Evolutionary conservation across 2,329 filamentous ascomycete species (phyloP).

Genomic region (Ambrosiella cleistominuta): DNA sequence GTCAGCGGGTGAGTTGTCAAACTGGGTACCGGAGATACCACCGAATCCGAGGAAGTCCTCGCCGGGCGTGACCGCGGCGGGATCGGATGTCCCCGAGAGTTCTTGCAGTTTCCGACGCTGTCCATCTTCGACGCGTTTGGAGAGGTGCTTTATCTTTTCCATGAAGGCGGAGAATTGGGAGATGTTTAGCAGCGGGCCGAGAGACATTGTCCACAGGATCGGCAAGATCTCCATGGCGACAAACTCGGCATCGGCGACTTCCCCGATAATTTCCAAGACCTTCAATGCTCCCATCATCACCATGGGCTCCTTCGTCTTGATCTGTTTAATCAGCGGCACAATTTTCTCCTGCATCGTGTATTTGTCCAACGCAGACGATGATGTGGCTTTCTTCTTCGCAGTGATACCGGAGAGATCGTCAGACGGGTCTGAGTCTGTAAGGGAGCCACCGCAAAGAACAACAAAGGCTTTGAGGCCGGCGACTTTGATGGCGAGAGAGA

Average conservation of each 20-base stretch:
- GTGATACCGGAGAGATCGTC: slow-evolving; percentile 52
- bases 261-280: slow-evolving; percentile 69
- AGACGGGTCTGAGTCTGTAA: slow-evolving; percentile 28
- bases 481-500: slow-evolving; percentile 85
- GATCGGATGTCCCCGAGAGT: slow-evolving; percentile 43
- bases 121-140: slow-evolving; percentile 67
- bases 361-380: slow-evolving; percentile 75
- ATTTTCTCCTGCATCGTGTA: slow-evolving; percentile 98
- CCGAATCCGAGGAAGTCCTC: slow-evolving; percentile 58
- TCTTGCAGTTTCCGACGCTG: slow-evolving; percentile 80
- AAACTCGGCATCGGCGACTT: slow-evolving; percentile 72
- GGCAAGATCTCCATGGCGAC: slow-evolving; percentile 82
- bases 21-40: slow-evolving; percentile 42
- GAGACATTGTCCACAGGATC: slow-evolving; percentile 75
- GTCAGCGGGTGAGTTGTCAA: slow-evolving; percentile 29
- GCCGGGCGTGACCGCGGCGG: slow-evolving; percentile 29
- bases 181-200: slow-evolving; percentile 76
- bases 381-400: slow-evolving; percentile 47
- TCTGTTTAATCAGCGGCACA: slow-evolving; percentile 70
- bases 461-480: slow-evolving; percentile 79
- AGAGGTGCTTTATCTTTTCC: slow-evolving; percentile 67
- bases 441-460: slow-evolving; percentile 66
- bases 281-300: slow-evolving; percentile 89
- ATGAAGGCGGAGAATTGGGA: slow-evolving; percentile 83
- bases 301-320: slow-evolving; percentile 94